These are phyloP conservation scores for Pestalotiopsis sp. DNA, from an alignment of 2,329 filamentous ascomycete species.

Conservation along the genomic window DNA sequence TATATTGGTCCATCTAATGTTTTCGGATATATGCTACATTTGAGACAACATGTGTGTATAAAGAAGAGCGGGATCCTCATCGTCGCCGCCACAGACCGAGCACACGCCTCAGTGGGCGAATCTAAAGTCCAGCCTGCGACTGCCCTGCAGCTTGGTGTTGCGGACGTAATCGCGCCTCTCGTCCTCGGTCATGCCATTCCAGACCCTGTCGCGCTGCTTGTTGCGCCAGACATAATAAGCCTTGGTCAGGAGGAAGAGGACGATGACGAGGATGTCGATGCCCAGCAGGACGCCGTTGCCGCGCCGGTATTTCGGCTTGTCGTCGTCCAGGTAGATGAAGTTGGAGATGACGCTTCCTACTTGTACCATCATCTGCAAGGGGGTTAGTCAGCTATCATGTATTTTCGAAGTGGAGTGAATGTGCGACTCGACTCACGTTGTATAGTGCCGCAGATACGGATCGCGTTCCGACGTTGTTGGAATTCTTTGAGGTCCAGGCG, in stretches of 20 bases:
- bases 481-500: conserved; percentile 61
- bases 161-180: conserved; percentile 51
- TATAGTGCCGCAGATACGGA: conserved; percentile 63
- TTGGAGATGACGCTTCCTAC: conserved; percentile 34
- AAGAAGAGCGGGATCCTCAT: too few species aligned
- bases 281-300: conserved; percentile 58
- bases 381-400: not conserved
- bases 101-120: conserved; percentile 38
- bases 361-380: conserved; percentile 38
- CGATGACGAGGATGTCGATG: conserved; percentile 52
- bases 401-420: not conserved
- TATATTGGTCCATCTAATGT: too few species aligned
- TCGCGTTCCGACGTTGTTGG: conserved; percentile 61
- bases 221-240: conserved; percentile 57
- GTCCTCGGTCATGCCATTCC: conserved; percentile 51
- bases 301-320: conserved; percentile 55
- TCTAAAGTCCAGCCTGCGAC: conserved; percentile 44
- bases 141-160: conserved; percentile 44
- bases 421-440: conserved; percentile 41
- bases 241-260: conserved; percentile 53
- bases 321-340: conserved; percentile 57
- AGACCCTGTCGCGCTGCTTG: conserved; percentile 45
- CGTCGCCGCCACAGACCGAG: too few species aligned
- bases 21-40: too few species aligned
- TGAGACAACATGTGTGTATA: too few species aligned